phyloP scores from a whole-genome alignment of 2,329 filamentous ascomycete species.

The Exophiala aquamarina region DNA sequence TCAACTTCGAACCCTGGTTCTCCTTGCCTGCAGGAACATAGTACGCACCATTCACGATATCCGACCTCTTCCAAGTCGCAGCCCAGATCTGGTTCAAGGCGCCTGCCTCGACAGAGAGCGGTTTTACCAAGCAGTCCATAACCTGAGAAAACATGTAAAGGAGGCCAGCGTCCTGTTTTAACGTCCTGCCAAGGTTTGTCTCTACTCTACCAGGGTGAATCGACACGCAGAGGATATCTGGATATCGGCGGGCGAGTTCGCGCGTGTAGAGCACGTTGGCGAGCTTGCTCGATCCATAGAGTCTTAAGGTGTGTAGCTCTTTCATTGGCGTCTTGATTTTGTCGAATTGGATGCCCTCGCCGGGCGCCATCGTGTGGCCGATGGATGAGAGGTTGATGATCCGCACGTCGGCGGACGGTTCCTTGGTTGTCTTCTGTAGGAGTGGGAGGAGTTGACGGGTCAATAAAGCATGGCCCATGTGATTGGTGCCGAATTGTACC shows the following conservation, averaged over 20 bases:
- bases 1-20: constrained; percentile 21
- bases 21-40: constrained; percentile 40
- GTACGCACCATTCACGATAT: constrained; percentile 42
- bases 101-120: constrained; percentile 35
- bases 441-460: constrained; percentile 47
- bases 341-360: constrained; percentile 38
- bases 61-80: constrained; percentile 30
- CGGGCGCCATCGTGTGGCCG: constrained; percentile 26
- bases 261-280: constrained; percentile 50
- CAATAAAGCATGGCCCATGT: constrained; percentile 52
- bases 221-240: constrained; percentile 43
- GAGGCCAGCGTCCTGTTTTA: constrained; percentile 2
- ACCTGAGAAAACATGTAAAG: constrained; percentile 1
- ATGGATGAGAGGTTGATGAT: constrained; percentile 43
- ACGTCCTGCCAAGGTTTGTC: constrained; percentile 40
- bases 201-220: constrained; percentile 52
- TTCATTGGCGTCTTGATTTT: constrained; percentile 32
- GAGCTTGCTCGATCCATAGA: constrained; percentile 53
- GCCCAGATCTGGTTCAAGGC: constrained; percentile 45
- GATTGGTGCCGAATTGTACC: constrained; percentile 52
- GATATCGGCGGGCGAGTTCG: constrained; percentile 45
- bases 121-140: constrained; percentile 8
- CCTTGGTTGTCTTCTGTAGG: constrained; percentile 44
- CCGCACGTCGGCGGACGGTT: constrained; percentile 42
- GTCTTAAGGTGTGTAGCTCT: constrained; percentile 29